Evolutionary conservation across 257 asterid genomes (phyloP).

Genomic region (Haberlea rhodopensis): DNA sequence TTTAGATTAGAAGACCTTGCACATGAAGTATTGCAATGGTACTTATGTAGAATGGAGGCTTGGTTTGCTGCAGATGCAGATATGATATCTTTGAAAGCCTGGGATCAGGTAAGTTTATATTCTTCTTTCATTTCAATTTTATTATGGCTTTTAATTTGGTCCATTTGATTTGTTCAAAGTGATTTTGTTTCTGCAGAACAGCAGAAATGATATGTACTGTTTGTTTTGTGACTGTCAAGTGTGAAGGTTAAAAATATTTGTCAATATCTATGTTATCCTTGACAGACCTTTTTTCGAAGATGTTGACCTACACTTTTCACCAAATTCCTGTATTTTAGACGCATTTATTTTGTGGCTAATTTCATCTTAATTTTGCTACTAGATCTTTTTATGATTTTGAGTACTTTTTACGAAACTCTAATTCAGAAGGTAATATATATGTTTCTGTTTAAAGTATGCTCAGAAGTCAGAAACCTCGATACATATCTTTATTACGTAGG

Average conservation of each 20-base stretch:
- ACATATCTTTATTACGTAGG: background rate
- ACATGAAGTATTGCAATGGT: conserved; percentile 90
- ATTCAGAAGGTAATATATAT: background rate
- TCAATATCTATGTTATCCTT: background rate
- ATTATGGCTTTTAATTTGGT: conserved; percentile 17
- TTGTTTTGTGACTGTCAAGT: conserved; percentile 6
- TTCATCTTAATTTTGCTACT: background rate
- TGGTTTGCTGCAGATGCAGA: conserved; percentile 99
- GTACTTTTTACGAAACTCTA: too few relatives aligned
- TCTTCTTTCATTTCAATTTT: conserved; percentile 4
- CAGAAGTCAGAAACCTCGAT: background rate
- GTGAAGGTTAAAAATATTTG: background rate
- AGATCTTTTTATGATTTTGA: background rate
- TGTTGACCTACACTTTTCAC: background rate
- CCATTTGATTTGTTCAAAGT: conserved; percentile 15
- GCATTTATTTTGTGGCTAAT: background rate
- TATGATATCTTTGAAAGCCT: conserved; percentile 89
- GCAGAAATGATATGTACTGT: conserved; percentile 2
- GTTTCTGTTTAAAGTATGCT: conserved; percentile 3
- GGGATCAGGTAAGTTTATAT: conserved; percentile 82
- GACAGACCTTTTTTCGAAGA: conserved; percentile 10
- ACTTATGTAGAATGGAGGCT: conserved; percentile 97
- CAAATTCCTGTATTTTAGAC: conserved; percentile 13
- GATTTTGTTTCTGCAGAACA: conserved; percentile 13
- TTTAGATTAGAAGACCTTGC: conserved; percentile 87